Evolutionary conservation across 441 rosid species (phyloP), one percentile per base, ranked within the genome.

Genomic region (Viola pubescens): DNA sequence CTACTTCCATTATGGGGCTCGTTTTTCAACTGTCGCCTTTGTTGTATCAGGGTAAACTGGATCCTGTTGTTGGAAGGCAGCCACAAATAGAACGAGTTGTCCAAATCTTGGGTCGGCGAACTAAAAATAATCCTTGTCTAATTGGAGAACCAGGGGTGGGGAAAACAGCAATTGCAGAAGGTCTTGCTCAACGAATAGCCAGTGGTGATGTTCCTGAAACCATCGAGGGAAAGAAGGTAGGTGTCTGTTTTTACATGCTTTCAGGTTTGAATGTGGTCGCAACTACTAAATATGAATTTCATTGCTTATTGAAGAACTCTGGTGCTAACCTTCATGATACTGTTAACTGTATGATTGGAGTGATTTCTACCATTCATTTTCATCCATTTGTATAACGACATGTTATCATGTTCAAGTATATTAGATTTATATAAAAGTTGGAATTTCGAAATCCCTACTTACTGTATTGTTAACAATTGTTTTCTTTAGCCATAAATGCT

Each of bases 141-240:
- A 53, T 80, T 56, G 88, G 91, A 19, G 86, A 85, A 38, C 84
- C 88, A 4, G 86, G 88, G 11, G 91, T 85, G n/a, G 91, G 91
- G 9, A 85, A 85, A 70, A 82, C 88, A 7, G 84, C 80, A 61
- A 82, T 85, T 63, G 86, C 78, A 3, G 84, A 82, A 69, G 88
- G 88, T 13, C 73, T 81, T 38, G 88, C 86, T 9, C 77, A 75
- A 40, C 69, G 73, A 3, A 83, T 83, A 19, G 61, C 66, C 13
- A 75, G 50, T 43, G 75, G 67, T 41, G 70, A 65, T 68, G 72
- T 79, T 38, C 84, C 84, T 49, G 75, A 59, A 54, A 75, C 78
- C 58, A 74, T 83, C 16, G 75, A 71, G 64, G 55, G 77, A 12
- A 83, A 81, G 76, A 79, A 79, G 83, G 86, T 81, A 38, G 26